Evolutionary conservation across 2,329 filamentous ascomycete genomes (phyloP).

Genomic region (Incumbomyces lentus): DNA sequence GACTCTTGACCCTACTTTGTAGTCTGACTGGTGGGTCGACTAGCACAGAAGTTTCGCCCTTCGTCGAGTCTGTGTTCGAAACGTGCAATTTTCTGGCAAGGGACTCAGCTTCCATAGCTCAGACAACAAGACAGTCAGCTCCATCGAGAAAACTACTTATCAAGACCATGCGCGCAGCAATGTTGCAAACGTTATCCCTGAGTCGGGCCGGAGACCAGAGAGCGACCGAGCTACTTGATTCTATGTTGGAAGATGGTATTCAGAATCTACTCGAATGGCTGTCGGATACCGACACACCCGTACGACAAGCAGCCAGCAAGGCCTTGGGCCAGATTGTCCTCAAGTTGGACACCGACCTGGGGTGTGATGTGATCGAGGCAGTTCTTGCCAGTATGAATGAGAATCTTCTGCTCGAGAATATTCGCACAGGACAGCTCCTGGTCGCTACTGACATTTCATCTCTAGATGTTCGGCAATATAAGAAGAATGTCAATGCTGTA

Average conservation of each 20-base stretch:
- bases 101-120: slow-evolving; percentile 39
- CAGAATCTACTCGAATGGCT: slow-evolving; percentile 69
- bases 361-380: slow-evolving; percentile 74
- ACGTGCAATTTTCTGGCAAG: slow-evolving; percentile 51
- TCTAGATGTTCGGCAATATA: slow-evolving; percentile 28
- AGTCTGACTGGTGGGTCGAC: slow-evolving; percentile 62
- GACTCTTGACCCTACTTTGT: slow-evolving; percentile 67
- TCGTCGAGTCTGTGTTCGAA: slow-evolving; percentile 57
- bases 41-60: slow-evolving; percentile 60
- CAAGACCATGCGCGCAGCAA: slow-evolving; percentile 70
- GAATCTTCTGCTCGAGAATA: slow-evolving; percentile 48
- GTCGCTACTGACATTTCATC: slow-evolving; percentile 23
- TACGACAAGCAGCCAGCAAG: slow-evolving; percentile 84
- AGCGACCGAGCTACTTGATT: slow-evolving; percentile 23
- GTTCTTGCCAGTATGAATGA: slow-evolving; percentile 61
- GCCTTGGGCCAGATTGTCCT: slow-evolving; percentile 77
- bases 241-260: slow-evolving; percentile 68
- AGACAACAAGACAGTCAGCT: slow-evolving; percentile 55
- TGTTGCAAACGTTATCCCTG: slow-evolving; percentile 52
- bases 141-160: slow-evolving; percentile 71
- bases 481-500: slow-evolving; percentile 58
- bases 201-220: slow-evolving; percentile 30
- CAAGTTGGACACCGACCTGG: slow-evolving; percentile 70
- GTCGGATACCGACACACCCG: slow-evolving; percentile 80
- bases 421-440: slow-evolving; percentile 30